Evolutionary conservation across 768 basidiomycete species (phyloP).

Genomic region (Rhizopogon sp.): DNA sequence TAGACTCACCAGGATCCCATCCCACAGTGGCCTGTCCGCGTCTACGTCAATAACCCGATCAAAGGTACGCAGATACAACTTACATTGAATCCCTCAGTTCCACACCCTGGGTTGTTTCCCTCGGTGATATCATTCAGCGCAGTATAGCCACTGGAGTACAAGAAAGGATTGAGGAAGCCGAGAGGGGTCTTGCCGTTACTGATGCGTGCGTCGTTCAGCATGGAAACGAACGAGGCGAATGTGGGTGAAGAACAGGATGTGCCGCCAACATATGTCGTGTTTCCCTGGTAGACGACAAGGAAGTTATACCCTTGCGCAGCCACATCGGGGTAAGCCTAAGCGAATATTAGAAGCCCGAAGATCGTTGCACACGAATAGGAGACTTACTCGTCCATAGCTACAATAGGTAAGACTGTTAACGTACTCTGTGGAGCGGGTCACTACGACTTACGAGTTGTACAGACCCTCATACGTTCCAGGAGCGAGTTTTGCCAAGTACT

Average conservation of each 20-base stretch:
- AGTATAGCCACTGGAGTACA: slow-evolving; percentile 37
- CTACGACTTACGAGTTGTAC: slow-evolving; percentile 48
- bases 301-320: slow-evolving; percentile 53
- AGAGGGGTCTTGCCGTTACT: slow-evolving; percentile 26
- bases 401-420: slow-evolving; percentile 4
- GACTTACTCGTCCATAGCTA: slow-evolving; percentile 49
- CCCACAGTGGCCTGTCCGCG: slow-evolving; percentile 39
- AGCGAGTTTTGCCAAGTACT: slow-evolving; percentile 42
- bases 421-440: slow-evolving; percentile 6
- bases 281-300: slow-evolving; percentile 38
- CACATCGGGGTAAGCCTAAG: slow-evolving; percentile 60
- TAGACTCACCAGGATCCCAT: slow-evolving; percentile 50
- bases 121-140: slow-evolving; percentile 47
- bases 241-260: slow-evolving; percentile 31
- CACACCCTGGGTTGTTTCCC: slow-evolving; percentile 42
- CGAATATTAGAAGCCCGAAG: not conserved
- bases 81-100: slow-evolving; percentile 35
- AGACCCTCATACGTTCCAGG: slow-evolving; percentile 50
- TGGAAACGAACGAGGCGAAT: slow-evolving; percentile 28
- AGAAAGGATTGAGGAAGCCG: slow-evolving; percentile 45
- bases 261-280: slow-evolving; percentile 21
- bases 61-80: slow-evolving; percentile 15
- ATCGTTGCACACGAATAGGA: not conserved
- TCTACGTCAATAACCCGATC: not conserved
- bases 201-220: slow-evolving; percentile 35